Conservation (phyloP, 2,329 filamentous ascomycete genomes). For the Piedraia hortae region DNA sequence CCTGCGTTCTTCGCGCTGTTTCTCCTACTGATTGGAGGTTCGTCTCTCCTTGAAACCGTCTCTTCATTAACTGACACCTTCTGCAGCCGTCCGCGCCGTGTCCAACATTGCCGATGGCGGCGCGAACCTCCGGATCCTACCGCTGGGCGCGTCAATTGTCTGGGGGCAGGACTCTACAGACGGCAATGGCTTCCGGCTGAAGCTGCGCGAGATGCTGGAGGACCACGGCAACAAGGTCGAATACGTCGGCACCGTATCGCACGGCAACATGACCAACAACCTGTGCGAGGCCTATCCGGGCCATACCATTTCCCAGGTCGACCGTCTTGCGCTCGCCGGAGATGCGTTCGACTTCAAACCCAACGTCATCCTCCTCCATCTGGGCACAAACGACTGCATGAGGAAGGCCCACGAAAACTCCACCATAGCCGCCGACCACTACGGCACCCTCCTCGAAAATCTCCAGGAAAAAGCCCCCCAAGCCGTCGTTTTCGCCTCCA, state of each 20-base stretch:
- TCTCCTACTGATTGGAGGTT: too few relatives aligned
- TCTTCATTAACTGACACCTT: too few relatives aligned
- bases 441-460: neutral
- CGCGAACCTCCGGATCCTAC: neutral
- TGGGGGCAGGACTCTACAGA: neutral
- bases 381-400: neutral
- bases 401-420: neutral
- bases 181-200: neutral
- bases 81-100: too few relatives aligned
- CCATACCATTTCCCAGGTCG: neutral
- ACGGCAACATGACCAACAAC: neutral
- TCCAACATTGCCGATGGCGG: too few relatives aligned
- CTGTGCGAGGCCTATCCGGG: neutral
- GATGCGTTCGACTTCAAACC: neutral
- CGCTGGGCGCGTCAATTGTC: neutral
- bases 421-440: neutral
- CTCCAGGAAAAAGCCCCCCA: neutral
- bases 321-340: neutral
- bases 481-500: neutral
- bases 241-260: neutral
- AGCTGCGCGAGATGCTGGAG: neutral
- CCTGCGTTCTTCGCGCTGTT: too few relatives aligned
- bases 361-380: neutral
- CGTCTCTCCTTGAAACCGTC: too few relatives aligned
- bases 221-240: neutral